Conservation (phyloP, 257 asterid species). For the Nicotiana attenuata region DNA sequence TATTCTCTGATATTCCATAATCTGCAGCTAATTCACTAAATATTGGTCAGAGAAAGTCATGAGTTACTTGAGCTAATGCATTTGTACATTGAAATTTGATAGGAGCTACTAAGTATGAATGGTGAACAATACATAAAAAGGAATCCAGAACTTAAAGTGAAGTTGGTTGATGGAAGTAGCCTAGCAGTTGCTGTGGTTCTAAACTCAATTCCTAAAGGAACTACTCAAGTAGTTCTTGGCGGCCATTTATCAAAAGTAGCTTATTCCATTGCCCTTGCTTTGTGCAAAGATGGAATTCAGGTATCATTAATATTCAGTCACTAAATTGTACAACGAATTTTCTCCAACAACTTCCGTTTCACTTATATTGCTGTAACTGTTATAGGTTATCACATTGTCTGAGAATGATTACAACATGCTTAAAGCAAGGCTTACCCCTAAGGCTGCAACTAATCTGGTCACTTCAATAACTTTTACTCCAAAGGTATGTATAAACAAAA, state of each 20-base stretch:
- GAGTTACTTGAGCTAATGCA: not conserved
- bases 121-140: conserved; percentile 26
- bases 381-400: not conserved
- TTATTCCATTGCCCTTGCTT: conserved; percentile 15
- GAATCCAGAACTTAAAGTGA: conserved; percentile 21
- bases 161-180: conserved; percentile 39
- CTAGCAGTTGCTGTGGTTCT: conserved; percentile 30
- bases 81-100: not conserved
- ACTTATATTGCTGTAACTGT: not conserved
- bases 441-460: not conserved
- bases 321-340: not conserved
- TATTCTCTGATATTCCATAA: not conserved
- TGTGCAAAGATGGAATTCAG: conserved; percentile 23
- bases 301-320: not conserved
- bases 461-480: not conserved
- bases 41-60: not conserved
- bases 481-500: not conserved
- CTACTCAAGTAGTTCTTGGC: conserved; percentile 20
- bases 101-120: conserved; percentile 18
- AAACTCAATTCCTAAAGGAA: conserved; percentile 30
- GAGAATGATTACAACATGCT: not conserved
- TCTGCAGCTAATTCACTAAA: not conserved
- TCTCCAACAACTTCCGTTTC: not conserved
- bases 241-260: conserved; percentile 24
- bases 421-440: not conserved